Base-by-base conservation (phyloP, 495 filamentous ascomycete species). In the Penicillium canescens region DNA sequence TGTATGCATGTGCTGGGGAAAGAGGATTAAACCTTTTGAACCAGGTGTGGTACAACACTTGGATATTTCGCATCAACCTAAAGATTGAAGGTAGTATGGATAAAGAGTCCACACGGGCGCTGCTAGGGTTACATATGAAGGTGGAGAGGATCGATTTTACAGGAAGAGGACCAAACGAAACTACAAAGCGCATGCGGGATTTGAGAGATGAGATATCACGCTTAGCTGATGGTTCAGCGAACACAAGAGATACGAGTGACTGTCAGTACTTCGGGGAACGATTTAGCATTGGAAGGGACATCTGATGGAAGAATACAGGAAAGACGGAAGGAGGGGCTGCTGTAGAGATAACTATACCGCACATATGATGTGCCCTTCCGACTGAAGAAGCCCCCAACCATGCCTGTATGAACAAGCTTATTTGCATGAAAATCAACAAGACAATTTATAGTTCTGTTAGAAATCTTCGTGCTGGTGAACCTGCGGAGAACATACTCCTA, bases 111-210 rank as follows among this genome's bases (percentile, higher is more conserved):
- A 12, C 6, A 45, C 13, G 14, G 2, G 12, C n/a, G 13, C 26
- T 34, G 13, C 42, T 45, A 35, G 28, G 42, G 24, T 34, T 35
- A 23, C n/a, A 46, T 21, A 46, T 46, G 31, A 46, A 46, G 43
- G 43, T 46, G 31, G 43, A 46, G 43, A 46, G 43, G 28, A 23
- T 46, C 16, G 1, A 46, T 1, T 21, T 36, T 46, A 46, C 16
- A 23, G 44, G 14, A 46, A 37, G 14, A 7, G 16, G 44, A 5
- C 18, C 31, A 4, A 46, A 36, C 9, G 16, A 36, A 23, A 46
- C 9, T 35, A 46, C 16, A n/a, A 46, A 46, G 31, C 16, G 33
- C 9, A 46, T 46, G 33, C 33, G 33, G 1, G 0, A 46, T 46
- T 37, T 46, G 33, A 46, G 44, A 46, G 44, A 46, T 6, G 18